Base-by-base conservation (phyloP, 495 filamentous ascomycete genomes). In the Aspergillus cristatus region DNA sequence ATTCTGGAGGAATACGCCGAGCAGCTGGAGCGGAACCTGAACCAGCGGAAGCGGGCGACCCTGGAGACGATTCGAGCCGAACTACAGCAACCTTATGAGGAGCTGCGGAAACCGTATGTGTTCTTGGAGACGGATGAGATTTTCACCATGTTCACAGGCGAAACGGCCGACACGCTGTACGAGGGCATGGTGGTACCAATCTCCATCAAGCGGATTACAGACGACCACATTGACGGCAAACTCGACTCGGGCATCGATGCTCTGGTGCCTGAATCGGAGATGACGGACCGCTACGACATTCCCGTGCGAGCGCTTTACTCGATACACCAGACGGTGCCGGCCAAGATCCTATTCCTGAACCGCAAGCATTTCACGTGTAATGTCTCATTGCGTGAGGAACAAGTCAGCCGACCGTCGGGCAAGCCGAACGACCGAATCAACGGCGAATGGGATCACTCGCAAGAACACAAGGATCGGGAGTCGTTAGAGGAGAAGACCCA, bases 1-100 rank as follows among this genome's bases (percentile, higher is more conserved):
- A 87, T 96, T 44, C 68, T 98, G 3, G 91, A 98, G 54, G 84
- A 96, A 57, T 98, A 98, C 51, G 93, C 91, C 1, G 87, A 94
- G 57, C 88, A 97, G 61, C 64, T 98, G 35, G 90, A 96, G 62
- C 80, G 73, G 43, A 91, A 94, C 46, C 85, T 94, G 46, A 82
- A 86, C 45, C 87, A 94, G 60, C 79, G 84, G 37, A 98, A 98
- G 62, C 86, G 93, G 26, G 91, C 91, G 0, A 98, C 93, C 7
- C 72, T 98, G 7, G 93, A 98, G 57, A 94, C 86, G 1, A 97
- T 98, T 48, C 82, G 91, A 37, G 91, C 86, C 3, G 91, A 98
- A 61, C 65, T 98, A 26, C 80, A 89, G 43, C 77, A 82, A 26
- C 88, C 93, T 5, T 98, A 94, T 53, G 91, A 97, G 60, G 91